Evolutionary conservation across 768 basidiomycete genomes (phyloP), one percentile per base, ranked within the genome.

Genomic region (Clavulina sp.): DNA sequence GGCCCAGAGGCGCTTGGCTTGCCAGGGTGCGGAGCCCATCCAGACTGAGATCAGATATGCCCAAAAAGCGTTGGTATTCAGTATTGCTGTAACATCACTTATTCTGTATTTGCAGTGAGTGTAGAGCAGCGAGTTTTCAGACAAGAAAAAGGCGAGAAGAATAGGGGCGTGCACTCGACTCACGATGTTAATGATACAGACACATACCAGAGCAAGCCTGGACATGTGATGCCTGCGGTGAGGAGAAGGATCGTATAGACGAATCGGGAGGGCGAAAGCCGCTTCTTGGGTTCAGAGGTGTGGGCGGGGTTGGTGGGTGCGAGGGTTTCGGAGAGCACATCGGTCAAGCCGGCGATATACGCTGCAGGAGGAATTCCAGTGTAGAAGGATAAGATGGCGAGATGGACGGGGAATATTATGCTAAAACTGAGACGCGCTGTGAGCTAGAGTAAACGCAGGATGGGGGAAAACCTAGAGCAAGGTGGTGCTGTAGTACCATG

Each of bases 11-110:
- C 75, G 79, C 41, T 74, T 68, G 16, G 71, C 56, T 55, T 83
- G 74, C 81, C 81, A 80, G 58, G 75, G 44, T 57, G 55, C 16
- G 31, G 59, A 43, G 2, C 66, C 57, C 24, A 65, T 56, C 34
- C 62, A 33, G 54, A 91, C 77, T n/a, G 80, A 75, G 62, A 96
- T 75, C 26, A 88, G 62, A 61, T 96, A 97, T 4, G 85, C 84
- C 64, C 88, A 91, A 68, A 96, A 91, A 0, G 85, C 81, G 59
- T 84, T 85, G 5, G 83, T 80, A 61, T 93, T 92, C 78, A 84
- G 88, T 26, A 89, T 76, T 0, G 68, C 64, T 30, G 87, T 92
- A 26, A 91, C 77, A 64, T 91, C 86, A 57, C 79, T 81, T 26
- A 88, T 70, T 23, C 88, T 87, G 55, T 26, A 52, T 23, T 50